Evolutionary conservation across 2,329 filamentous ascomycete genomes (phyloP).

Genomic region (Aureobasidium vineae): DNA sequence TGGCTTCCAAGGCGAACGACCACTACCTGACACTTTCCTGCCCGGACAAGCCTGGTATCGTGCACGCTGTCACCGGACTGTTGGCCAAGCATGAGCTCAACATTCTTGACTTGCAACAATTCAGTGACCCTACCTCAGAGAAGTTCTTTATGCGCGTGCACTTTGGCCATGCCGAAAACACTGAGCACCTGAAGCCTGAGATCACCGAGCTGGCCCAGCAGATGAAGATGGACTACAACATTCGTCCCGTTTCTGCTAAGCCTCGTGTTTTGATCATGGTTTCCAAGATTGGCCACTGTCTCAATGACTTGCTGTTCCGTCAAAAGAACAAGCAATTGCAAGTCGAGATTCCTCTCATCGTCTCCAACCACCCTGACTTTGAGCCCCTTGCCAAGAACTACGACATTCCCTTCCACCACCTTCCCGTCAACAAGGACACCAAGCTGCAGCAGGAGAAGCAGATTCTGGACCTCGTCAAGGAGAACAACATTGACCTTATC

Average conservation of each 20-base stretch:
- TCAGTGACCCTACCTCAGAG: conserved; percentile 69
- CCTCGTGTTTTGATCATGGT: conserved; percentile 83
- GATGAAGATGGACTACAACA: conserved; percentile 68
- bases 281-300: conserved; percentile 81
- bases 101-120: conserved; percentile 82
- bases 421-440: conserved; percentile 75
- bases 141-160: conserved; percentile 89
- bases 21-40: conserved; percentile 79
- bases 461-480: conserved; percentile 66
- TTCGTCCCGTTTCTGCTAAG: conserved; percentile 67
- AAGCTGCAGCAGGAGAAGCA: conserved; percentile 70
- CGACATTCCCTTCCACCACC: conserved; percentile 74
- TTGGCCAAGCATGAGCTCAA: conserved; percentile 72
- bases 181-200: conserved; percentile 52
- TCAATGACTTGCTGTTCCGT: conserved; percentile 81
- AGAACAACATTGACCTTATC: conserved; percentile 72
- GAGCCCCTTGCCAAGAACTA: conserved; percentile 66
- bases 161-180: conserved; percentile 61
- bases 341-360: conserved; percentile 73
- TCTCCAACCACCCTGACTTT: conserved; percentile 80
- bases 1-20: conserved; percentile 43
- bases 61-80: conserved; percentile 78
- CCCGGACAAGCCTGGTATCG: conserved; percentile 80
- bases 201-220: conserved; percentile 62
- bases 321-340: conserved; percentile 70